Base-by-base conservation (phyloP, 2,329 filamentous ascomycete genomes). In the Didymella glomerata region DNA sequence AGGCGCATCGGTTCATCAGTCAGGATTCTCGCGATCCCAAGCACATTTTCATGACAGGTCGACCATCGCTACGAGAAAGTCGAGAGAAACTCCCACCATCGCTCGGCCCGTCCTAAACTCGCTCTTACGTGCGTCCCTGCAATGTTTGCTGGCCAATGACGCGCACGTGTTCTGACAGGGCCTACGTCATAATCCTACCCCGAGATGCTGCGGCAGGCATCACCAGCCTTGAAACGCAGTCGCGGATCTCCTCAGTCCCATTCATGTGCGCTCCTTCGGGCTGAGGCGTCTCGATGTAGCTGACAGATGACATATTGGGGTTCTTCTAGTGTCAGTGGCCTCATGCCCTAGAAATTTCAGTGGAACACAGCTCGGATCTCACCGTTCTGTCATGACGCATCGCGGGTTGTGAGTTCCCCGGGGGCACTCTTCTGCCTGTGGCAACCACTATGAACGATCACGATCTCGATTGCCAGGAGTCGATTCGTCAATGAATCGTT, bases 291-390 rank as follows among this genome's bases (percentile, higher is more conserved):
- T 64, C 56, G 61, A 63, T 60, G 57, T 64, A 63, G 62, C 53
- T 68, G 67, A 69, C 67, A 68, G 61, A 68, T 70, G 68, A 68
- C 67, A 68, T 64, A 46, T 49, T 64, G 53, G 61, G 63, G 47
- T 49, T 53, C 54, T 53, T 55, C 60, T 71, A 68, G 66, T 68
- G 66, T 60, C 56, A 62, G 54, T 52, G 54, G 54, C 62, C 59
- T 66, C 50, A 61, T 69, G 61, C 57, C 62, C 59, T 67, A 65
- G 65, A 65, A 53, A 28, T 60, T 64, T 67, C 57, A 56, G 63
- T 62, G 62, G 53, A 58, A 60, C 54, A 38, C 55, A 60, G 58
- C 53, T 65, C 59, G 57, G 62, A 61, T 63, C 52, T 63, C 67
- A 58, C 59, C 59, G 42, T 64, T 49, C 54, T 50, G 52, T 68